Conservation (phyloP, 768 basidiomycete genomes). For the Mycena floridula region DNA sequence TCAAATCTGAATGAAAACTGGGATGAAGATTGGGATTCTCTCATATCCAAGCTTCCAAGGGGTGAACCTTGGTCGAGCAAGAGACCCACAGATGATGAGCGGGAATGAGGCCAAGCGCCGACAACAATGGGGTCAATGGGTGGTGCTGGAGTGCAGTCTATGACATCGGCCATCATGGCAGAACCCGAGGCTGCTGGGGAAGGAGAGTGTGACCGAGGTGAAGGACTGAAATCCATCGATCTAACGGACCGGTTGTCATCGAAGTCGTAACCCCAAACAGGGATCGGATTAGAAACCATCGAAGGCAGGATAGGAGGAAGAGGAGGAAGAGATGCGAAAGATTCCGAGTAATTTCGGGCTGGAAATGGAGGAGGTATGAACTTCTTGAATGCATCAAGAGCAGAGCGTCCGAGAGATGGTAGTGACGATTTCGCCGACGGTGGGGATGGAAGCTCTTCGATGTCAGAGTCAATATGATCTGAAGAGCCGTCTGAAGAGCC, state of each 20-base stretch:
- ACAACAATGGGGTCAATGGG: constrained; percentile 31
- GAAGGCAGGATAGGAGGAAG: background rate
- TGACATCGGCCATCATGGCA: too few relatives aligned
- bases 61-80: too few relatives aligned
- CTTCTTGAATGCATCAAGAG: constrained; percentile 9
- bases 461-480: constrained; percentile 43
- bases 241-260: constrained; percentile 2
- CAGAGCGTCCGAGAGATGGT: constrained; percentile 5
- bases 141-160: too few relatives aligned
- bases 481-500: constrained; percentile 36
- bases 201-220: background rate
- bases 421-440: constrained; percentile 17
- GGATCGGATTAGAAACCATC: too few relatives aligned
- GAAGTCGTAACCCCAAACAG: constrained; percentile 1
- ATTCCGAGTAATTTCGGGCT: background rate
- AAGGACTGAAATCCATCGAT: constrained; percentile 5
- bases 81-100: constrained; percentile 12
- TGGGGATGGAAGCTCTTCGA: constrained; percentile 33
- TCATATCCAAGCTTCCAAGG: constrained; percentile 1
- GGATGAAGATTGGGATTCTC: too few relatives aligned
- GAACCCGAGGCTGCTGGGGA: constrained; percentile 4
- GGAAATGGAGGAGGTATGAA: constrained; percentile 4
- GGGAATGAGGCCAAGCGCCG: constrained; percentile 37
- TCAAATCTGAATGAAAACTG: too few relatives aligned
- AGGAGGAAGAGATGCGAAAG: background rate